These are phyloP conservation scores for Saraca asoca DNA, from an alignment of 331 rosid genomes.

Conservation along the genomic window DNA sequence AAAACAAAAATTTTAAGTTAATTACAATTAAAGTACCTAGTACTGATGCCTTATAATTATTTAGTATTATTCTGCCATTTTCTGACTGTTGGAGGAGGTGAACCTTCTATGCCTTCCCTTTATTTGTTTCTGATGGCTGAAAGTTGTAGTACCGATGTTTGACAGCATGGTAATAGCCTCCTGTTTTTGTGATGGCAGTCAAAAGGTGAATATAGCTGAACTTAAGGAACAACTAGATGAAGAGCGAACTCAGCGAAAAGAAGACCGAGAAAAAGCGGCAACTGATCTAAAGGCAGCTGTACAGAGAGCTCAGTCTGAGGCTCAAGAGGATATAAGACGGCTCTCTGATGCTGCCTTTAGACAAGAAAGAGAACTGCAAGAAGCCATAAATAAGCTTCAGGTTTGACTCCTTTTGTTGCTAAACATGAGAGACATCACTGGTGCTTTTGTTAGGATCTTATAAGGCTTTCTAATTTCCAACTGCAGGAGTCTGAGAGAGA, in stretches of 20 bases:
- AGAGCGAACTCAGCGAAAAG: slow-evolving; percentile 75
- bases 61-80: neutral
- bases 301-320: slow-evolving; percentile 78
- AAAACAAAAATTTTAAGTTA: too few relatives aligned
- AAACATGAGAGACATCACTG: slow-evolving; percentile 12
- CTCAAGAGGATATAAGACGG: slow-evolving; percentile 76
- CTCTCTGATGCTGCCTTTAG: slow-evolving; percentile 59
- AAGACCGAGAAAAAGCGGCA: slow-evolving; percentile 88
- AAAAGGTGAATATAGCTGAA: slow-evolving; percentile 70
- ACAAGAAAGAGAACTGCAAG: slow-evolving; percentile 80
- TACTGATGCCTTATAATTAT: neutral
- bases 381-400: slow-evolving; percentile 78
- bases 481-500: slow-evolving; percentile 87
- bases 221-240: slow-evolving; percentile 77
- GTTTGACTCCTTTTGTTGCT: slow-evolving; percentile 44
- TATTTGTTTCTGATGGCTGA: slow-evolving; percentile 13
- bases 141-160: slow-evolving; percentile 21
- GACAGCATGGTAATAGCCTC: neutral
- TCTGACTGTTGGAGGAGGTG: slow-evolving; percentile 20
- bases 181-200: slow-evolving; percentile 38
- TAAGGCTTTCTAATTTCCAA: slow-evolving; percentile 25
- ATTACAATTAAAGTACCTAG: neutral
- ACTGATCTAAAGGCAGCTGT: slow-evolving; percentile 83
- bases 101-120: slow-evolving; percentile 1
- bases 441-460: slow-evolving; percentile 26